Evolutionary conservation across 495 filamentous ascomycete genomes (phyloP).

Genomic region (Neurospora tetrasperma): DNA sequence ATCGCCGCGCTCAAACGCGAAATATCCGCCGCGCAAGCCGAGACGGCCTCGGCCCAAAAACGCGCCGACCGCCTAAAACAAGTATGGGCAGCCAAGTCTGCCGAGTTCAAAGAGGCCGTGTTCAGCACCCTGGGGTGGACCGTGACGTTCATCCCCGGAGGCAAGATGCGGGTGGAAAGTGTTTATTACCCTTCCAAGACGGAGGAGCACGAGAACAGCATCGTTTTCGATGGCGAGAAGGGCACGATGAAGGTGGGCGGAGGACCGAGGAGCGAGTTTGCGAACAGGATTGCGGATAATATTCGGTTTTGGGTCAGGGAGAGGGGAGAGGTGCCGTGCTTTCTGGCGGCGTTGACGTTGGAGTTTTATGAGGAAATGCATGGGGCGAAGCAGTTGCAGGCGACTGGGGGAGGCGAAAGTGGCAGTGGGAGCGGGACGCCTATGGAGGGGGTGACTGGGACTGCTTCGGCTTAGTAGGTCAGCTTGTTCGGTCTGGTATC

Average conservation of each 20-base stretch:
- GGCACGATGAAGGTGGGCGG: slow-evolving; percentile 96
- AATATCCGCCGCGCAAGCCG: slow-evolving; percentile 57
- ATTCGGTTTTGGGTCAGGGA: slow-evolving; percentile 93
- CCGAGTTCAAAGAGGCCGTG: slow-evolving; percentile 90
- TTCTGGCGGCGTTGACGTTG: slow-evolving; percentile 78
- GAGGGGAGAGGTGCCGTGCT: slow-evolving; percentile 81
- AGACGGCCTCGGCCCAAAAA: slow-evolving; percentile 77
- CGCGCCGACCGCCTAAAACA: slow-evolving; percentile 74
- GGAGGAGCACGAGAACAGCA: slow-evolving; percentile 73
- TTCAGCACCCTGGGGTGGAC: slow-evolving; percentile 84
- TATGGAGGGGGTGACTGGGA: background rate
- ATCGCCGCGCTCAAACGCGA: slow-evolving; percentile 64
- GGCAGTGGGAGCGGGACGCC: background rate
- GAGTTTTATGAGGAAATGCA: slow-evolving; percentile 76
- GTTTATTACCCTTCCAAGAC: slow-evolving; percentile 60
- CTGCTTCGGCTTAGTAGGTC: background rate
- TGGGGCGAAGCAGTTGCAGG: slow-evolving; percentile 4
- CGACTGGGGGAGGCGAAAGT: background rate
- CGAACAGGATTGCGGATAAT: slow-evolving; percentile 65
- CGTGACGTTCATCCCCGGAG: slow-evolving; percentile 85
- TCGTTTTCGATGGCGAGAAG: slow-evolving; percentile 93
- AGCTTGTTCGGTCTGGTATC: background rate
- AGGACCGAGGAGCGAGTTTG: slow-evolving; percentile 78
- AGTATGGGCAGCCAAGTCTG: slow-evolving; percentile 77
- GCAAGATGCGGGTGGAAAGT: slow-evolving; percentile 75